These are phyloP conservation scores for Danielozyma ontarioensis DNA, from an alignment of 805 yeast genomes.

Conservation along the genomic window DNA sequence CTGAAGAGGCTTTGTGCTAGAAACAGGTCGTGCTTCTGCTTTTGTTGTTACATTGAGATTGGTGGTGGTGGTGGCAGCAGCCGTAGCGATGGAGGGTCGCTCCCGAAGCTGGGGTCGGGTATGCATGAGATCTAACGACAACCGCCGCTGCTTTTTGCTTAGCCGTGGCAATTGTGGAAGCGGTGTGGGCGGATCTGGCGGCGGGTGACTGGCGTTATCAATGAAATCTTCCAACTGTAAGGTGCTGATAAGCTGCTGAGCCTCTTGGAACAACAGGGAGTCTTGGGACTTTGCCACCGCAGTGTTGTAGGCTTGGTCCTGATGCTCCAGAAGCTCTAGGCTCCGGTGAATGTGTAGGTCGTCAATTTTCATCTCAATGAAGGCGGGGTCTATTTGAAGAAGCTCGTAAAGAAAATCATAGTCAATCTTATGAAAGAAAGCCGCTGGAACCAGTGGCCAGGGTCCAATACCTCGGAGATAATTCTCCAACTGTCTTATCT, in stretches of 20 bases:
- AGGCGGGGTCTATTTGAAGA: slow-evolving; percentile 7
- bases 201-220: slow-evolving; percentile 8
- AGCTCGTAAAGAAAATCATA: not conserved
- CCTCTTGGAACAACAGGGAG: not conserved
- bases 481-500: not conserved
- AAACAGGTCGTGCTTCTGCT: slow-evolving; percentile 11
- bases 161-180: not conserved
- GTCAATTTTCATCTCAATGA: slow-evolving; percentile 16
- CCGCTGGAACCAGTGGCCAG: not conserved
- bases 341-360: slow-evolving; percentile 14
- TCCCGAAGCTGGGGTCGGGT: slow-evolving; percentile 7
- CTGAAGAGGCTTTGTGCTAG: slow-evolving; percentile 1
- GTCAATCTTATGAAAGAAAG: not conserved
- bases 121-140: slow-evolving; percentile 26
- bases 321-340: slow-evolving; percentile 1
- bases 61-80: slow-evolving; percentile 27
- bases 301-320: not conserved
- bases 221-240: slow-evolving; percentile 10
- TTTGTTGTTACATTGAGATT: slow-evolving; percentile 30
- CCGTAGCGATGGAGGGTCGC: slow-evolving; percentile 16
- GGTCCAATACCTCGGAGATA: not conserved
- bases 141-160: slow-evolving; percentile 10
- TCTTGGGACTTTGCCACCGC: not conserved
- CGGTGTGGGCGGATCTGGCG: slow-evolving; percentile 1
- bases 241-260: not conserved